These are phyloP conservation scores for Rhodotorula toruloides DNA, from an alignment of 768 basidiomycete species.

Conservation along the genomic window DNA sequence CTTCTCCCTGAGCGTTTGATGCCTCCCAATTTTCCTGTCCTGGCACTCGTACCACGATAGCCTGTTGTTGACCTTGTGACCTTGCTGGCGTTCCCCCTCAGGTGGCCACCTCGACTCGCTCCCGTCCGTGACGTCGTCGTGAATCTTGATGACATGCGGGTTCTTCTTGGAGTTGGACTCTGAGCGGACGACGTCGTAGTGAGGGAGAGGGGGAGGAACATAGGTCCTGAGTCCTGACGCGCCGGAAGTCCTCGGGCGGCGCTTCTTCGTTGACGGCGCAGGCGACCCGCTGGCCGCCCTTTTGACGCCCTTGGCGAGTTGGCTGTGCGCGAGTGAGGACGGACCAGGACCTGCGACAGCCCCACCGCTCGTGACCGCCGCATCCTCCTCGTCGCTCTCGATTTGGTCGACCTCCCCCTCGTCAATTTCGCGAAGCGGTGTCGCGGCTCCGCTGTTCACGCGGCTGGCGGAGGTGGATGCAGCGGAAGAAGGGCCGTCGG, in stretches of 20 bases:
- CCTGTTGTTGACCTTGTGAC: not conserved
- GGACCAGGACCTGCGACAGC: too few relatives aligned
- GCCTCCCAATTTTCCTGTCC: not conserved
- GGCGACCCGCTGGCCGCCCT: not conserved
- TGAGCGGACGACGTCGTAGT: slow-evolving; percentile 15
- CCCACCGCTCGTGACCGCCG: too few relatives aligned
- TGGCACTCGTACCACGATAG: slow-evolving; percentile 12
- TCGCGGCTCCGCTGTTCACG: too few relatives aligned
- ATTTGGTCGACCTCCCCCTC: too few relatives aligned
- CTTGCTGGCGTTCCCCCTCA: not conserved
- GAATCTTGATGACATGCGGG: slow-evolving; percentile 15
- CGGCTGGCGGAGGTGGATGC: too few relatives aligned
- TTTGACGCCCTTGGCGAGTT: not conserved
- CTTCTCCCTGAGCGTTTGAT: slow-evolving; percentile 47
- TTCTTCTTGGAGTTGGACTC: not conserved
- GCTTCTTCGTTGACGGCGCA: not conserved
- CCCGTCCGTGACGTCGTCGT: slow-evolving; percentile 15
- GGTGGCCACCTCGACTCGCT: slow-evolving; percentile 2
- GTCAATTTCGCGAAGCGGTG: too few relatives aligned
- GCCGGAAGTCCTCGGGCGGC: too few relatives aligned
- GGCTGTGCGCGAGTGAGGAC: too few relatives aligned
- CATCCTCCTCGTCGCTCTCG: too few relatives aligned
- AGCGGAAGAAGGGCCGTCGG: too few relatives aligned
- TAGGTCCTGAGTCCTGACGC: not conserved
- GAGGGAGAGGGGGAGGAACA: slow-evolving; percentile 13